phyloP scores from a whole-genome alignment of 2,329 filamentous ascomycete species.

The Apiospora phragmitis region DNA sequence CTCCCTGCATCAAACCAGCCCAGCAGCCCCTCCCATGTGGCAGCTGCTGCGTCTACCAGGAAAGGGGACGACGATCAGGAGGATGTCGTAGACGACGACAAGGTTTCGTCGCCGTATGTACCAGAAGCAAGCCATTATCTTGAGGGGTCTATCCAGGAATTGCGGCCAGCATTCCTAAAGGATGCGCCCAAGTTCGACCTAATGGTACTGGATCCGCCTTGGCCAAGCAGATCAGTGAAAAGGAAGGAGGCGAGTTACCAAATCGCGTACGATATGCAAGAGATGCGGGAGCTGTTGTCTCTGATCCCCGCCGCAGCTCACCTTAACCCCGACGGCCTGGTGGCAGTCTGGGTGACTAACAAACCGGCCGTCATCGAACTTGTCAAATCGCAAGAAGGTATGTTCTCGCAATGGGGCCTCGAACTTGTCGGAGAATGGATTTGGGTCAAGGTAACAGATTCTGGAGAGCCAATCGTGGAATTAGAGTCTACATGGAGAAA shows the following conservation, averaged over 20 bases:
- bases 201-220: slow-evolving; percentile 74
- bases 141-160: slow-evolving; percentile 47
- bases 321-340: slow-evolving; percentile 54
- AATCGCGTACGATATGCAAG: slow-evolving; percentile 45
- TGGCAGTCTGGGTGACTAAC: slow-evolving; percentile 80
- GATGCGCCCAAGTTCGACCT: slow-evolving; percentile 61
- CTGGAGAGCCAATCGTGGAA: slow-evolving; percentile 64
- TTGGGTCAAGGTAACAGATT: slow-evolving; percentile 72
- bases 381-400: slow-evolving; percentile 49
- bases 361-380: slow-evolving; percentile 60
- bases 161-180: slow-evolving; percentile 40
- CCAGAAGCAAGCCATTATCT: slow-evolving; percentile 48
- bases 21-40: neutral
- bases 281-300: slow-evolving; percentile 51
- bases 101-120: slow-evolving; percentile 28
- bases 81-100: neutral
- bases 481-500: slow-evolving; percentile 66
- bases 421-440: slow-evolving; percentile 70
- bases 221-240: slow-evolving; percentile 75
- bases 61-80: slow-evolving; percentile 19
- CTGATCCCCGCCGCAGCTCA: slow-evolving; percentile 57
- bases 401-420: slow-evolving; percentile 69
- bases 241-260: slow-evolving; percentile 54
- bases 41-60: slow-evolving; percentile 9
- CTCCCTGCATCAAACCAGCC: slow-evolving; percentile 11